Percentiles rank a stretch among this genome's conserved stretches.
Conservation (phyloP, 495 filamentous ascomycete genomes). For the Hamigera avellanea region DNA sequence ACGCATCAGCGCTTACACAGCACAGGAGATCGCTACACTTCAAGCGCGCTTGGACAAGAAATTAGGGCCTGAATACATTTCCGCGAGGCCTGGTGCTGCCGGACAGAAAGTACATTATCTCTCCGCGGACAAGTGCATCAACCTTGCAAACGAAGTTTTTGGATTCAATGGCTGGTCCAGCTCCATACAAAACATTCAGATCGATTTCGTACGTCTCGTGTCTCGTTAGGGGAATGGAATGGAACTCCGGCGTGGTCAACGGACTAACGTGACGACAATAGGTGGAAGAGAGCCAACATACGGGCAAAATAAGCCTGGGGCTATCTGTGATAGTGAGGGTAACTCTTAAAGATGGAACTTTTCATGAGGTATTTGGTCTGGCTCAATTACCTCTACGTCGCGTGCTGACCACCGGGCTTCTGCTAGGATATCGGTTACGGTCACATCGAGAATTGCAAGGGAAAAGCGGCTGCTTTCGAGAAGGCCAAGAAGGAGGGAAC, state of each 20-base stretch:
- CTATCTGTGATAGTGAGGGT: constrained; percentile 82
- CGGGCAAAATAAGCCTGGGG: constrained; percentile 65
- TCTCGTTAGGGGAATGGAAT: background rate
- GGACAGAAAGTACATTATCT: constrained; percentile 86
- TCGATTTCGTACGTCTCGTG: constrained; percentile 63
- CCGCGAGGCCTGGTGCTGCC: constrained; percentile 63
- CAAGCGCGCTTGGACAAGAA: constrained; percentile 81
- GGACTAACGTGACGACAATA: constrained; percentile 10
- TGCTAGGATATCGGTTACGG: constrained; percentile 83
- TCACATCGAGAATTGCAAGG: constrained; percentile 87
- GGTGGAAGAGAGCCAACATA: constrained; percentile 51
- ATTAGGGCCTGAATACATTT: constrained; percentile 95
- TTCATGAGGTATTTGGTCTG: constrained; percentile 56
- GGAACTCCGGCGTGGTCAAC: background rate
- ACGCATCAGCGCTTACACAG: constrained; percentile 68
- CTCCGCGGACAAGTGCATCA: constrained; percentile 85
- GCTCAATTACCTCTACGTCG: no score
- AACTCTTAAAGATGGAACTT: constrained; percentile 82
- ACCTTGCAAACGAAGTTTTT: constrained; percentile 94
- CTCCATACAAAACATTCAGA: constrained; percentile 73
- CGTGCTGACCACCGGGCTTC: background rate
- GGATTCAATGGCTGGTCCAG: constrained; percentile 98
- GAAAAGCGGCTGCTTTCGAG: constrained; percentile 88
- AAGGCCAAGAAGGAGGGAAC: constrained; percentile 98
- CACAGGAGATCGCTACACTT: constrained; percentile 79